Evolutionary conservation across 768 basidiomycete genomes (phyloP).

Genomic region (Clathrus columnatus): DNA sequence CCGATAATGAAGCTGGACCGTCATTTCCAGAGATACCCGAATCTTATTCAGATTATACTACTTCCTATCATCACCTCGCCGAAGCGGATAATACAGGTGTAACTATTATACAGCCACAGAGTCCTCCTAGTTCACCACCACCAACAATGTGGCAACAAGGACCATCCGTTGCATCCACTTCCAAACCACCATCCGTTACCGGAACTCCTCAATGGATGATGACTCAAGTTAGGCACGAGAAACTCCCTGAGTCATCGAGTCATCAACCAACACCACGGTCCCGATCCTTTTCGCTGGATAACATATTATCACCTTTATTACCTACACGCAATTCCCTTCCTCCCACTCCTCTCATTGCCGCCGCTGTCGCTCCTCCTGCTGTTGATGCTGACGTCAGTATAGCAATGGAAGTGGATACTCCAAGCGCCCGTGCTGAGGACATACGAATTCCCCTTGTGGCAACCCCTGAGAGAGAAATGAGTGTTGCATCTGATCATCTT

Average conservation of each 20-base stretch:
- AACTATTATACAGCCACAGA: not conserved
- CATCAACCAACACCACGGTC: not conserved
- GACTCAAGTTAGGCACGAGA: not conserved
- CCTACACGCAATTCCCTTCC: not conserved
- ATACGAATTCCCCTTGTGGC: not conserved
- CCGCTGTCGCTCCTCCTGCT: not conserved
- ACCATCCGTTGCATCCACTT: not conserved
- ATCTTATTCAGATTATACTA: not conserved
- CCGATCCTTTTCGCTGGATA: not conserved
- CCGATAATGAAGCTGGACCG: constrained; percentile 42
- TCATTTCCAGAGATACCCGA: not conserved
- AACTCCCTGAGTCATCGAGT: too few species aligned
- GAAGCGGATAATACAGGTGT: not conserved
- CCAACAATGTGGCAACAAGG: not conserved
- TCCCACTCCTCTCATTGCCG: not conserved
- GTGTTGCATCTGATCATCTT: not conserved
- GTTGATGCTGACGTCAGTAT: not conserved
- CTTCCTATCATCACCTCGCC: not conserved
- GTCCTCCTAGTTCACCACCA: not conserved
- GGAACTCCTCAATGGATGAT: too few species aligned
- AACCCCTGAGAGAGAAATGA: not conserved
- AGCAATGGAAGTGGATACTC: too few species aligned
- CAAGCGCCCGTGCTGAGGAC: not conserved
- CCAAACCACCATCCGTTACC: not conserved
- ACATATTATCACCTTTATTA: not conserved